These are phyloP conservation scores for Tetratostichococcus sp. DNA, from an alignment of 139 green algal genomes.

Conservation along the genomic window DNA sequence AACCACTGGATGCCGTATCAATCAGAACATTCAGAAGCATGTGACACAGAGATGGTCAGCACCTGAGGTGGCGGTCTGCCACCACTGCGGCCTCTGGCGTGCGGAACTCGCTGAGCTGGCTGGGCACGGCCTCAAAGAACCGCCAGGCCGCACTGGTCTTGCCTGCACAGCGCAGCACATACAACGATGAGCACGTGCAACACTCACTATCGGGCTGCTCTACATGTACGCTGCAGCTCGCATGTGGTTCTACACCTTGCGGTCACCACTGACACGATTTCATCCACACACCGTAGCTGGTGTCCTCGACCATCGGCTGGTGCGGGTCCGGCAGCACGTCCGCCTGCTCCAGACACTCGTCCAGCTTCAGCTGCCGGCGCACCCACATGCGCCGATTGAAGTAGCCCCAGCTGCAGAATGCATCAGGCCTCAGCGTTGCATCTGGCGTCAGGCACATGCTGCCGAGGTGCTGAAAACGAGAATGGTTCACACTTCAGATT, in stretches of 20 bases:
- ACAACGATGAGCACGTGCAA: too few relatives aligned
- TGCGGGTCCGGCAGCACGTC: background rate
- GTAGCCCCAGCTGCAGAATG: constrained; percentile 18
- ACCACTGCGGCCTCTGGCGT: constrained; percentile 16
- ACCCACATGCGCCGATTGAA: constrained; percentile 19
- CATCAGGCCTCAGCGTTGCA: too few relatives aligned
- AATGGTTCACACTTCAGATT: too few relatives aligned
- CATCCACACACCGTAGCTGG: background rate
- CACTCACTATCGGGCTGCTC: too few relatives aligned
- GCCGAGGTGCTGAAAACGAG: too few relatives aligned
- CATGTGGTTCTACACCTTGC: too few relatives aligned
- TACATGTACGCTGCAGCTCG: too few relatives aligned
- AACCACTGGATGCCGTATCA: too few relatives aligned
- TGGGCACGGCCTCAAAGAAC: constrained; percentile 22
- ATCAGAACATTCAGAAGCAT: background rate
- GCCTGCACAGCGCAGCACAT: too few relatives aligned
- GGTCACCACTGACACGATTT: too few relatives aligned
- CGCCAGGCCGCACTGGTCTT: constrained; percentile 12
- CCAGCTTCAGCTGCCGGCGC: background rate
- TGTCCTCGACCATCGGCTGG: background rate
- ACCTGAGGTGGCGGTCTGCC: constrained; percentile 25
- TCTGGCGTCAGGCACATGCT: too few relatives aligned
- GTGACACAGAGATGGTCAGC: background rate
- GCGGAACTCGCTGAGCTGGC: constrained; percentile 7
- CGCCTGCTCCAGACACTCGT: background rate